Base-by-base conservation (phyloP, 2,329 filamentous ascomycete species). In the Ceratocystis eucalypticola region DNA sequence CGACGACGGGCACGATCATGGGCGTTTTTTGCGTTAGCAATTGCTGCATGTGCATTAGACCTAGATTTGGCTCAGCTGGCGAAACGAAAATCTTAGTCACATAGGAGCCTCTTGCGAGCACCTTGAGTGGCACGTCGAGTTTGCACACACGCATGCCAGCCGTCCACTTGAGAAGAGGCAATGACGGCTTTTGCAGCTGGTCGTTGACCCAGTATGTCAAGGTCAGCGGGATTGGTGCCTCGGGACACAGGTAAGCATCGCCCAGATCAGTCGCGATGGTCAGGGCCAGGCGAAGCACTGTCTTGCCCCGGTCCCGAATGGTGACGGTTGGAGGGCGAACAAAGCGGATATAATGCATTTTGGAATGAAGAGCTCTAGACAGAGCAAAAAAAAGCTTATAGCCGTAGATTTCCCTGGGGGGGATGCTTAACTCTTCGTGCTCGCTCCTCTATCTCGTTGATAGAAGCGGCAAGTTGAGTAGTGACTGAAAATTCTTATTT, bases 261-360 rank as follows among this genome's bases (percentile, higher is more conserved):
- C 82, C 80, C 1, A 84, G 76, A 68, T 85, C 82, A 12, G 82
- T 84, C 10, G 80, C 83, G 69, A 85, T 78, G 68, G 81, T 79
- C 68, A 85, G 74, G 1, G 82, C 74, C 2, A 84, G 71, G 62
- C 77, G 76, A 6, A 81, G 70, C 70, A 74, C 69, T 67, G 69
- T 69, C 59, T 69, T 67, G 67, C 67, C 67, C 20, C 48, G 64
- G 33, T 66, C 67, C 12, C 67, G 67, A 64, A 68, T 68, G 50
- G 46, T 48, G 28, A 68, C 64, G 69, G 75, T 75, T 1, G 79
- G 79, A 1, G 79, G 75, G 15, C 82, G 76, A 41, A 84, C 74
- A 4, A 84, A 77, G 48, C 82, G 78, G 67, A 84, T 78, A 74
- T 84, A 85, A 70, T 84, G 81, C 82, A 84, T 85, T 53, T 15